Percentiles rank a stretch among this genome's conserved stretches.
These are phyloP conservation scores for Globisporangium megalacanthum DNA, from an alignment of 352 stramenopile species.

Conservation along the genomic window DNA sequence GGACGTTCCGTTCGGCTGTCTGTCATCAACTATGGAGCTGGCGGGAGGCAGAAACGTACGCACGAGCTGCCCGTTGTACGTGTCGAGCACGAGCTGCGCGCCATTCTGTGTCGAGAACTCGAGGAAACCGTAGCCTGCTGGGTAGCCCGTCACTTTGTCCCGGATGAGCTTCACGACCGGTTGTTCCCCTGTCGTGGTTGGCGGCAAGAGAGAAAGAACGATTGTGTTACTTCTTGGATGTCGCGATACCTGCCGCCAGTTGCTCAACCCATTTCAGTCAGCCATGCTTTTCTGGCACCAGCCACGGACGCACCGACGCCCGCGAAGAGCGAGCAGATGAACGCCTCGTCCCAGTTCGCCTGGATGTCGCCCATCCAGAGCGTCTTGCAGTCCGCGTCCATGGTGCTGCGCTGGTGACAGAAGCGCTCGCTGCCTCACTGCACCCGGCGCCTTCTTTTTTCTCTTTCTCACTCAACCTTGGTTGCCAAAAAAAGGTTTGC, in stretches of 20 bases:
- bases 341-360: slow-evolving; percentile 87
- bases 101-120: slow-evolving; percentile 83
- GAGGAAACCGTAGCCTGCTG: slow-evolving; percentile 88
- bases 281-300: slow-evolving; percentile 1
- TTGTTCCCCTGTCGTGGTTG: slow-evolving; percentile 71
- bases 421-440: slow-evolving; percentile 10
- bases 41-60: slow-evolving; percentile 29
- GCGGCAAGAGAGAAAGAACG: too few species aligned
- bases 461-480: too few species aligned
- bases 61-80: slow-evolving; percentile 84
- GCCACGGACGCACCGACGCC: slow-evolving; percentile 35
- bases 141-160: slow-evolving; percentile 86
- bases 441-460: slow-evolving; percentile 12
- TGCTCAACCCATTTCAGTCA: not conserved
- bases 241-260: too few species aligned
- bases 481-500: too few species aligned
- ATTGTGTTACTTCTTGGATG: not conserved
- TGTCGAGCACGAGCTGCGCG: slow-evolving; percentile 81
- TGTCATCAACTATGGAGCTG: not conserved
- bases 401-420: slow-evolving; percentile 7
- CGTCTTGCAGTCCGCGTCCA: slow-evolving; percentile 73
- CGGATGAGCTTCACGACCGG: slow-evolving; percentile 88
- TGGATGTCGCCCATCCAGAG: slow-evolving; percentile 90
- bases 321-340: slow-evolving; percentile 82
- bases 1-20: too few species aligned